Base-by-base conservation (phyloP, 1,284 basidiomycete genomes). In the Microbotryomycetes sp. region DNA sequence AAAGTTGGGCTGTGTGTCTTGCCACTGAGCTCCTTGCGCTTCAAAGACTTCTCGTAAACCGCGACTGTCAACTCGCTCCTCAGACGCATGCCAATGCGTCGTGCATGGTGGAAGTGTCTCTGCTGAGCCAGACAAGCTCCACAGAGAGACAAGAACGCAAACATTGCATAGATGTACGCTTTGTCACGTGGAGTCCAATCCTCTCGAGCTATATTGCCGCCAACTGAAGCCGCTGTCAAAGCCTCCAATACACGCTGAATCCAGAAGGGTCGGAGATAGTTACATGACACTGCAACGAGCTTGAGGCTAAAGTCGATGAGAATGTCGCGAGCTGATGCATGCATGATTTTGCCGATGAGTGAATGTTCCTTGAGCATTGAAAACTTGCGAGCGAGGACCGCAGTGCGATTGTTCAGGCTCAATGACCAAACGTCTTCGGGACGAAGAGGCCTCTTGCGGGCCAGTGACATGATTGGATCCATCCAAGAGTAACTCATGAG, bases 401-500 rank as follows among this genome's bases (percentile, higher is more conserved):
- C 62, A 16, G 61, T 58, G 6, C 60, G 86, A 83, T 71, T 85
- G 83, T 72, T 87, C 77, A 0, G 84, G 81, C 54, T 85, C 87
- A 92, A 77, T 2, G 76, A 68, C 80, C 87, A 89, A 0, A 91
- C 81, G 69, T 90, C 87, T 0, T 23, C 15, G 1, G 60, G 50
- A 4, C 31, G 23, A 0, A 63, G 53, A 3, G 57, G 56, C 7
- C 61, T 52, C 18, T 21, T 13, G 2, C 13, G 29, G 21, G 62
- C 67, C 5, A 60, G 41, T 5, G 50, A 50, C 70, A 90, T 83
- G 52, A 90, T 77, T 0, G 85, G 82, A 69, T 84, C 81, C 50
- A 91, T 80, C 77, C 89, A 91, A 2, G 81, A 80, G 73, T 90
- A 90, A 1, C 82, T 83, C 55, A 82, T 78, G 86, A 88, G 90